Conservation (phyloP, 2,329 filamentous ascomycete species). For the Biscogniauxia marginata region DNA sequence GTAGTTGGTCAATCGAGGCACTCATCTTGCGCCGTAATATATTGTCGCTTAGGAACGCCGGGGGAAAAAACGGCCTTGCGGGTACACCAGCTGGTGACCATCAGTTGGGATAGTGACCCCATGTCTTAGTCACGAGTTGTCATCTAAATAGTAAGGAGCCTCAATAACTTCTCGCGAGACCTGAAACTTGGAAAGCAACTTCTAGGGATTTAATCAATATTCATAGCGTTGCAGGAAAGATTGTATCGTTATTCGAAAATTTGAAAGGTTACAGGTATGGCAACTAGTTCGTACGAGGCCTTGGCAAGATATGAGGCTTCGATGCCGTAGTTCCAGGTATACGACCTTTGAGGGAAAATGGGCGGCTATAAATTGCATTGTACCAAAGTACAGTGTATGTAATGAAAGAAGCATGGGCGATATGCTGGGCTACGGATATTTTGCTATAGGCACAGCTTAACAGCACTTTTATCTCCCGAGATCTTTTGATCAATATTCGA, state of each 20-base stretch:
- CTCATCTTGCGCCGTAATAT: neutral
- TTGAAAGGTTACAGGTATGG: too few relatives aligned
- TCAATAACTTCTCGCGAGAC: neutral
- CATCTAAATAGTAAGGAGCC: neutral
- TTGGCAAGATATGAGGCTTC: neutral
- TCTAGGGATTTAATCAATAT: neutral
- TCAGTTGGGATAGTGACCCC: neutral
- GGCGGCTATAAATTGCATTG: neutral
- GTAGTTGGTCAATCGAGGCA: neutral
- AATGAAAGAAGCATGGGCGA: neutral
- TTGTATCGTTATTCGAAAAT: neutral
- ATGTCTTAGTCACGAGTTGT: neutral
- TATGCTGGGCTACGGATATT: neutral
- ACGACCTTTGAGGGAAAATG: neutral
- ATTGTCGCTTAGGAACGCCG: neutral
- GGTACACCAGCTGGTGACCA: neutral
- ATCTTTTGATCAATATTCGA: neutral
- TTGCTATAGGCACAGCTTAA: neutral
- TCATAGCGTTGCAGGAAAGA: neutral
- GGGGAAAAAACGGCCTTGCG: neutral
- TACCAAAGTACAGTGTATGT: neutral
- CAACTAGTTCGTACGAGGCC: neutral
- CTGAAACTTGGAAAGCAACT: neutral
- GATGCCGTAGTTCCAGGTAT: neutral
- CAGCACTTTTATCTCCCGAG: neutral